Evolutionary conservation across 805 yeast species (phyloP).

Genomic region (Middelhovenomyces tepae): DNA sequence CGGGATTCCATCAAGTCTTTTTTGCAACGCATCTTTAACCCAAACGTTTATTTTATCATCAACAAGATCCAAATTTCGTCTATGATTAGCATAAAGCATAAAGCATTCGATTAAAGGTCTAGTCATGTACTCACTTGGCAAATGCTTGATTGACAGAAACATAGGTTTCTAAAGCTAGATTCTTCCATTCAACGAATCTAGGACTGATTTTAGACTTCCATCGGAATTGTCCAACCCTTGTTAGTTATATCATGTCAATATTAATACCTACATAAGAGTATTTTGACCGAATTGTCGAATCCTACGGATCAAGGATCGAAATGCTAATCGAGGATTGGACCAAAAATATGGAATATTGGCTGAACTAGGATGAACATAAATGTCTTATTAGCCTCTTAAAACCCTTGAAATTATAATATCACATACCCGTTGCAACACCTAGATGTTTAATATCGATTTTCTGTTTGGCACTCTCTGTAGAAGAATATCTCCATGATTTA

Average conservation of each 20-base stretch:
- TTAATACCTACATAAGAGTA: slow-evolving; percentile 32
- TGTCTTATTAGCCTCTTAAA: slow-evolving; percentile 18
- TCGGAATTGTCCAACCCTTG: slow-evolving; percentile 47
- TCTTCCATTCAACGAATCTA: slow-evolving; percentile 70
- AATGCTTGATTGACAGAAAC: slow-evolving; percentile 76
- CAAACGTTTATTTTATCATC: slow-evolving; percentile 45
- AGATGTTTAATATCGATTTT: neutral
- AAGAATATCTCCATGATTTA: too few species aligned
- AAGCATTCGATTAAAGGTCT: too few species aligned
- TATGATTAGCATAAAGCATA: neutral
- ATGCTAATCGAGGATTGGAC: slow-evolving; percentile 34
- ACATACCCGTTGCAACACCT: slow-evolving; percentile 3
- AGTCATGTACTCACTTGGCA: slow-evolving; percentile 38
- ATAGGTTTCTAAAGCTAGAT: slow-evolving; percentile 68
- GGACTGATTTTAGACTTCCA: slow-evolving; percentile 63
- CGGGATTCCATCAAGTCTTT: slow-evolving; percentile 50
- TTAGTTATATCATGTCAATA: neutral
- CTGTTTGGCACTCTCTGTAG: slow-evolving; percentile 11
- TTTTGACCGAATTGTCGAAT: slow-evolving; percentile 57
- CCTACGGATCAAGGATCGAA: slow-evolving; percentile 47
- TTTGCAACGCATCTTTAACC: slow-evolving; percentile 50
- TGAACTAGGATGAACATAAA: slow-evolving; percentile 45
- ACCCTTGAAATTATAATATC: neutral
- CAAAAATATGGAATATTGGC: slow-evolving; percentile 37
- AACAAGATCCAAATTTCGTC: slow-evolving; percentile 37